Conservation (phyloP, 208 protist species). For the Naegleria lovaniensis region DNA sequence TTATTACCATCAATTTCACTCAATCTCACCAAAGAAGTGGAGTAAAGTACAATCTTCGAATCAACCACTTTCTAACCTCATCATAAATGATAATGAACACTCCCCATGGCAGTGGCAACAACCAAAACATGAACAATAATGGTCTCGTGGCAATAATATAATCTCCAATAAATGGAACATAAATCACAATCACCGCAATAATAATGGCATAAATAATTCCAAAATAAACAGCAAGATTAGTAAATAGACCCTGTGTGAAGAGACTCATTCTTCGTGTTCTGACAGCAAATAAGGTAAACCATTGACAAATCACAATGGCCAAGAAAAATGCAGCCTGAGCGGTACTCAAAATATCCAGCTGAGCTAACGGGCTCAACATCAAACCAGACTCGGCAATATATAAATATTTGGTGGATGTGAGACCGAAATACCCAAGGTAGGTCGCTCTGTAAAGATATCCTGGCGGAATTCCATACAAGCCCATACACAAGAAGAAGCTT, state of each 20-base stretch:
- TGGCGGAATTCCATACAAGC: slow-evolving; percentile 26
- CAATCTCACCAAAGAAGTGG: background rate
- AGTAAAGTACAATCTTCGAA: slow-evolving; percentile 17
- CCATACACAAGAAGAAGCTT: slow-evolving; percentile 53
- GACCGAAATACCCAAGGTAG: background rate
- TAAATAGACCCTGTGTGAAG: slow-evolving; percentile 25
- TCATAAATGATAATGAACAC: slow-evolving; percentile 51
- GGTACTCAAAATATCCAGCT: slow-evolving; percentile 24
- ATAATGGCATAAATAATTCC: slow-evolving; percentile 18
- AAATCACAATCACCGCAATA: slow-evolving; percentile 30
- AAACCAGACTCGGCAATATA: background rate
- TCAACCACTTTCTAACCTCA: slow-evolving; percentile 43
- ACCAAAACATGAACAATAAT: slow-evolving; percentile 25
- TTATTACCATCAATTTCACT: no score
- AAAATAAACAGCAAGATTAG: background rate
- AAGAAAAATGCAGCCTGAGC: slow-evolving; percentile 65
- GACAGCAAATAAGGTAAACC: slow-evolving; percentile 46
- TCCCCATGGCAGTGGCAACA: slow-evolving; percentile 36
- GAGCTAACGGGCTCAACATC: background rate
- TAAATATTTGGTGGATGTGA: background rate
- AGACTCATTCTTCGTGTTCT: slow-evolving; percentile 32
- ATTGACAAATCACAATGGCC: slow-evolving; percentile 56
- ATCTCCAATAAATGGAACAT: slow-evolving; percentile 29
- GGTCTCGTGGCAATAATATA: background rate
- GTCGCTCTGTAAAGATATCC: background rate